Conservation (phyloP, 345 rosid genomes). For the Raphanus sativus region DNA sequence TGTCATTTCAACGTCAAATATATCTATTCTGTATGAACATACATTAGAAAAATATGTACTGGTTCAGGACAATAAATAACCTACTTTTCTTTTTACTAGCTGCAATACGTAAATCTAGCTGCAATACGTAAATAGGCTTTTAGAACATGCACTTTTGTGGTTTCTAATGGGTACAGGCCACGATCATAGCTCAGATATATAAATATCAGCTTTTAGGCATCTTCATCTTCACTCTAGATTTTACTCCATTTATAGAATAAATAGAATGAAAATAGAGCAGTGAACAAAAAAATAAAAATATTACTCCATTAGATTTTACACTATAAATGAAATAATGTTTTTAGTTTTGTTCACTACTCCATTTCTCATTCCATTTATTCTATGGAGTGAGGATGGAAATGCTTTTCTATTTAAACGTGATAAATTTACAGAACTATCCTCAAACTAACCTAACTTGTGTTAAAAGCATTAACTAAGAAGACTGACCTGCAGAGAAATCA, state of each 20-base stretch:
- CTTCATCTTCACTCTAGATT: no score
- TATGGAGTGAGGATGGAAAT: no score
- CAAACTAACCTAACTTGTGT: conserved; percentile 28
- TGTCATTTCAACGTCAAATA: background rate
- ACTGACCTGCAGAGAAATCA: conserved; percentile 58
- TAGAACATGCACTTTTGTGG: conserved; percentile 33
- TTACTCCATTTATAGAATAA: no score
- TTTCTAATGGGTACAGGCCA: conserved; percentile 29
- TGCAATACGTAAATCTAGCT: conserved; percentile 23
- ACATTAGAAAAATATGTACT: background rate
- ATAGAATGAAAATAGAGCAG: no score
- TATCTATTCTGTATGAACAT: background rate
- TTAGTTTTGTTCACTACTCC: no score
- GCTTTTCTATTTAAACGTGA: no score
- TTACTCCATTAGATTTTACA: no score
- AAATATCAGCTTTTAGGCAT: background rate
- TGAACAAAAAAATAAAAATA: no score
- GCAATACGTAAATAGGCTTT: background rate
- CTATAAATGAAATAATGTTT: no score
- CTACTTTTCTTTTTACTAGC: conserved; percentile 31
- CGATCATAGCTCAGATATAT: conserved; percentile 31
- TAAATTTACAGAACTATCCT: conserved; percentile 7
- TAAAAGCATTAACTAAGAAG: background rate
- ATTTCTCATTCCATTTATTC: no score
- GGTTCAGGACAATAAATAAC: background rate